These are phyloP conservation scores for Otatea glauca DNA, from an alignment of 176 grass and related monocot species.

Conservation along the genomic window DNA sequence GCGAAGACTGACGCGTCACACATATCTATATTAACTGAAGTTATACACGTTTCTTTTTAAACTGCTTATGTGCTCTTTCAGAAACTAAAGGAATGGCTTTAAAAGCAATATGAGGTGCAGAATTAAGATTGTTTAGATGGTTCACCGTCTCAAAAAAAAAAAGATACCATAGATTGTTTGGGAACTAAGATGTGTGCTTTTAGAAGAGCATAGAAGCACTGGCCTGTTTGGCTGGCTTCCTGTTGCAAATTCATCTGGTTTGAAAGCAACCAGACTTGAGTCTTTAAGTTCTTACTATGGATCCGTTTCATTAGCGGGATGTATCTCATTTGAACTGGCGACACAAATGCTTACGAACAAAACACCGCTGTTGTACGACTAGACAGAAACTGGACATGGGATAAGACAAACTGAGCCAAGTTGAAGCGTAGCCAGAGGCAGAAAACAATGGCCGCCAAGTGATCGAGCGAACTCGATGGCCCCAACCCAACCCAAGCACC, in stretches of 20 bases:
- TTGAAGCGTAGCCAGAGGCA: background rate
- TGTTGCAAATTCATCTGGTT: background rate
- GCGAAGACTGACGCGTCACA: background rate
- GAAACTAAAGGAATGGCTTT: background rate
- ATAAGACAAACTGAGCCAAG: background rate
- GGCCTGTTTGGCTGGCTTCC: too few species aligned
- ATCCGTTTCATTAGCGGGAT: too few species aligned
- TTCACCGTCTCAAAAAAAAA: too few species aligned
- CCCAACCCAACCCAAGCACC: conserved; percentile 21
- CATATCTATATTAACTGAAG: background rate
- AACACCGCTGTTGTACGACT: background rate
- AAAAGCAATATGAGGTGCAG: background rate
- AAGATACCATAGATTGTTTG: too few species aligned
- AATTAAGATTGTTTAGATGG: too few species aligned
- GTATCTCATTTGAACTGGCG: too few species aligned
- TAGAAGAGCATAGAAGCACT: too few species aligned
- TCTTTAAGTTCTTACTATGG: too few species aligned
- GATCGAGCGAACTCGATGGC: background rate
- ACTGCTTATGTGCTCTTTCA: background rate
- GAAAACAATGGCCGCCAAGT: background rate
- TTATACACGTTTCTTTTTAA: background rate
- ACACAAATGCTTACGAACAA: background rate
- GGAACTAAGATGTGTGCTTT: too few species aligned
- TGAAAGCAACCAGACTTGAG: too few species aligned
- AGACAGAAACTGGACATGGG: background rate